These are phyloP conservation scores for Boletus tomentosulus DNA, from an alignment of 768 basidiomycete genomes.

Conservation along the genomic window DNA sequence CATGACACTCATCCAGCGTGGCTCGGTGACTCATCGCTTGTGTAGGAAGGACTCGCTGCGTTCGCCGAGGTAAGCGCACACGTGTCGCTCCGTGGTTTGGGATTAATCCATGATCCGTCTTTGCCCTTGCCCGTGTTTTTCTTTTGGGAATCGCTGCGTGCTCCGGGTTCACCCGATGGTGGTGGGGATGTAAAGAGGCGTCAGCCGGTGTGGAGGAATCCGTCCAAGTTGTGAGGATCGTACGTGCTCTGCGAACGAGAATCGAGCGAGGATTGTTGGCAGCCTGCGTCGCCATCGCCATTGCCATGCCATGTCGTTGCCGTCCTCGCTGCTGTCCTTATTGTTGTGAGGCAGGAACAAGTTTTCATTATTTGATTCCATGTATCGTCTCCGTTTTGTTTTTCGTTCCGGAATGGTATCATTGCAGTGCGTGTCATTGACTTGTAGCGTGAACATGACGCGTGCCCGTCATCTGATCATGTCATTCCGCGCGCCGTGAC, in stretches of 20 bases:
- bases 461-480: not conserved
- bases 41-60: conserved; percentile 66
- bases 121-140: not conserved
- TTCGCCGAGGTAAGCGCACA: conserved; percentile 41
- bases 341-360: not conserved
- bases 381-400: not conserved
- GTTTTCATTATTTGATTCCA: not conserved
- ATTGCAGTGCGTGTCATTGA: not conserved
- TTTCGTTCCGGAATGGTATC: not conserved
- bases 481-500: not conserved
- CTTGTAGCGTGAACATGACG: not conserved
- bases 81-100: not conserved
- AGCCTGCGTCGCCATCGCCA: not conserved
- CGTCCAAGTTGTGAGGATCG: conserved; percentile 13
- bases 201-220: conserved; percentile 18
- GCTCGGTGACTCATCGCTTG: conserved; percentile 16
- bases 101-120: not conserved
- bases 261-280: not conserved
- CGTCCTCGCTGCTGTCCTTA: not conserved
- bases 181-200: conserved; percentile 12
- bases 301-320: not conserved
- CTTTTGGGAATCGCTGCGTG: not conserved
- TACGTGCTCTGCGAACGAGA: not conserved
- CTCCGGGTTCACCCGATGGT: conserved; percentile 9
- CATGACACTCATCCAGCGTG: not conserved